Evolutionary conservation across 1,284 basidiomycete genomes (phyloP), one percentile per base, ranked within the genome.

Genomic region (Microbotryum lychnidis-dioicae): DNA sequence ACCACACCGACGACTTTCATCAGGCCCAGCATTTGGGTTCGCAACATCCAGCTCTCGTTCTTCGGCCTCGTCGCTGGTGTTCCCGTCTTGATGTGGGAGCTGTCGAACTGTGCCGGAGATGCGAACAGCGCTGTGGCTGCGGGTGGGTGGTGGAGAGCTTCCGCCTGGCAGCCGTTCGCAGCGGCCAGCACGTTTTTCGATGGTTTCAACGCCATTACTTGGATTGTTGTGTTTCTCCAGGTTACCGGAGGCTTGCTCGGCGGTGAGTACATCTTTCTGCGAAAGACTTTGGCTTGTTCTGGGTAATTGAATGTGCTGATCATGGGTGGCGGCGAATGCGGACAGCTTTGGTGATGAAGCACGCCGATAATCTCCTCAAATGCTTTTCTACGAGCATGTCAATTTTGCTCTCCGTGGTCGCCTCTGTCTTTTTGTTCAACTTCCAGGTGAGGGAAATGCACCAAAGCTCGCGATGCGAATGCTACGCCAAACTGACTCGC

Each of bases 281-380:
- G 37, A 42, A 16, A 42, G 2, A 5, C 18, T 42, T 12, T 14
- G 12, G 2, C 6, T 6, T 25, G 3, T 1, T 27, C 7, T 7
- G n/a, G 9, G 21, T n/a, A 42, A 52, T 8, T 23, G 31, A 10
- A 23, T 49, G 46, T 20, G 7, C 7, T 31, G 31, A 6, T 29
- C 7, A n/a, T 37, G 16, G 21, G 14, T 20, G 50, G 6, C 21
- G 57, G 20, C 45, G 33, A 33, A 46, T 31, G 20, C 29, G 10
- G 3, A 27, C 54, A 67, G 66, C 62, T 2, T 55, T 70, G 21
- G 62, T 66, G 31, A 73, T 75, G 57, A 70, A 73, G 54, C 69
- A 75, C 55, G 72, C 75, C 12, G 75, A 77, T 69, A 77, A 75
- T 61, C 71, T 77, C 27, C 66, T 74, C 48, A 77, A 77, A 56